Percentiles rank a stretch among this genome's conserved stretches.
Evolutionary conservation across 2,329 filamentous ascomycete genomes (phyloP).

Genomic region (Penicillium fuscoglaucum): DNA sequence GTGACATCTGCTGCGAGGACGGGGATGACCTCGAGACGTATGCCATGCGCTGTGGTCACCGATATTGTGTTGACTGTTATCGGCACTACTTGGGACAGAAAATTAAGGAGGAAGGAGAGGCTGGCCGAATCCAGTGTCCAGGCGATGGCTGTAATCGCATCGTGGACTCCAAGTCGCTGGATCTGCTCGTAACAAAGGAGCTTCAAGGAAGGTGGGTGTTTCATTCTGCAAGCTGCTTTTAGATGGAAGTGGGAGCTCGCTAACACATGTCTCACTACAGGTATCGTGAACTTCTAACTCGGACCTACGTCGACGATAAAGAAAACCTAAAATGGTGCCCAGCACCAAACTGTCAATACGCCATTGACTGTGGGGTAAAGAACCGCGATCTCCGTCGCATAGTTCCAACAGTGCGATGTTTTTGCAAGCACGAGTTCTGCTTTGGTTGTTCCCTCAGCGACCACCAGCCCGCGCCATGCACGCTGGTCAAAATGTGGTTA

Average conservation of each 20-base stretch:
- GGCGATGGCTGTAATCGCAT: constrained; percentile 84
- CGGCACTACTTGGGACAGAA: constrained; percentile 88
- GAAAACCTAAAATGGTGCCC: constrained; percentile 97
- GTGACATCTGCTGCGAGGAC: constrained; percentile 96
- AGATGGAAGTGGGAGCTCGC: neutral
- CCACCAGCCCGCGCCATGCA: constrained; percentile 90
- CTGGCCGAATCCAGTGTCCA: constrained; percentile 90
- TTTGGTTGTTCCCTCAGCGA: constrained; percentile 89
- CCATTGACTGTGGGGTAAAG: constrained; percentile 84
- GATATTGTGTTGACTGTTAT: constrained; percentile 92
- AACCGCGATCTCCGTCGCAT: constrained; percentile 80
- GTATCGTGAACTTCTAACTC: constrained; percentile 82
- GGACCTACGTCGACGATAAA: constrained; percentile 96
- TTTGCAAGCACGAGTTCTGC: constrained; percentile 85
- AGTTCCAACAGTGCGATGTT: constrained; percentile 86
- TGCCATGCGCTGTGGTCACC: constrained; percentile 90
- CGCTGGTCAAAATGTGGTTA: constrained; percentile 89
- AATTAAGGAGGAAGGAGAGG: constrained; percentile 92
- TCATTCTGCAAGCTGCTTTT: constrained; percentile 3
- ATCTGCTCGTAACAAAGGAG: constrained; percentile 66
- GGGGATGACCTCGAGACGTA: constrained; percentile 74
- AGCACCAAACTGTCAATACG: constrained; percentile 93
- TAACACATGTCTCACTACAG: constrained; percentile 43
- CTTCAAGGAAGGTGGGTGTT: constrained; percentile 55
- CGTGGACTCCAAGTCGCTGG: constrained; percentile 84